Evolutionary conservation across 768 basidiomycete species (phyloP).

Genomic region (Hypsizygus marmoreus): DNA sequence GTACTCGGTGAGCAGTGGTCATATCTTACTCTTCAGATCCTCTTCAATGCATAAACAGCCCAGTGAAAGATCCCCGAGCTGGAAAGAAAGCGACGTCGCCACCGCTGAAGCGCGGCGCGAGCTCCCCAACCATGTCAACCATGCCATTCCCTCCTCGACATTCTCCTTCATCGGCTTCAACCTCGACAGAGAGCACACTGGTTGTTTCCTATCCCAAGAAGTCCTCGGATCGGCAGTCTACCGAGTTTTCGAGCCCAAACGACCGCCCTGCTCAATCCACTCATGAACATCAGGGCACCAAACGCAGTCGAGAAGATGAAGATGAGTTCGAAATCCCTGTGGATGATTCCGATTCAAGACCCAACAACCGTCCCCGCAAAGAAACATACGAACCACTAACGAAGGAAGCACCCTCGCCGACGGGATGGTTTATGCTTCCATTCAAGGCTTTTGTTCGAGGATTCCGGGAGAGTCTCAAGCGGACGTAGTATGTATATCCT

Average conservation of each 20-base stretch:
- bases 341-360: constrained; percentile 41
- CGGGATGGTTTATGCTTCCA: constrained; percentile 65
- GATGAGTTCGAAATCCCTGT: constrained; percentile 22
- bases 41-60: background rate
- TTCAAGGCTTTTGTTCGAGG: constrained; percentile 67
- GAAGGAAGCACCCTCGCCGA: constrained; percentile 44
- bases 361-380: constrained; percentile 53
- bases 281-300: constrained; percentile 34
- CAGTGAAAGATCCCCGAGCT: background rate
- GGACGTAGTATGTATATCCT: constrained; percentile 15
- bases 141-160: constrained; percentile 18
- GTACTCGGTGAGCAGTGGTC: constrained; percentile 35
- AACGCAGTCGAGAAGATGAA: constrained; percentile 51
- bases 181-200: constrained; percentile 36
- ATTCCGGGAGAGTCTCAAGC: constrained; percentile 59
- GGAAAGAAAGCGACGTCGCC: no score
- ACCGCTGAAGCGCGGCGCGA: no score
- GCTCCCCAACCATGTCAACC: constrained; percentile 8
- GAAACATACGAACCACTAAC: constrained; percentile 45
- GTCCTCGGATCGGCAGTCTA: no score
- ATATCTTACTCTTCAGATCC: background rate
- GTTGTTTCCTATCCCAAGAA: constrained; percentile 27
- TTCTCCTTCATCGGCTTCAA: constrained; percentile 33
- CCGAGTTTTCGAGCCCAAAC: no score
- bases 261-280: no score